Evolutionary conservation across 75 land plant species (phyloP).

Genomic region (Picea sitchensis): DNA sequence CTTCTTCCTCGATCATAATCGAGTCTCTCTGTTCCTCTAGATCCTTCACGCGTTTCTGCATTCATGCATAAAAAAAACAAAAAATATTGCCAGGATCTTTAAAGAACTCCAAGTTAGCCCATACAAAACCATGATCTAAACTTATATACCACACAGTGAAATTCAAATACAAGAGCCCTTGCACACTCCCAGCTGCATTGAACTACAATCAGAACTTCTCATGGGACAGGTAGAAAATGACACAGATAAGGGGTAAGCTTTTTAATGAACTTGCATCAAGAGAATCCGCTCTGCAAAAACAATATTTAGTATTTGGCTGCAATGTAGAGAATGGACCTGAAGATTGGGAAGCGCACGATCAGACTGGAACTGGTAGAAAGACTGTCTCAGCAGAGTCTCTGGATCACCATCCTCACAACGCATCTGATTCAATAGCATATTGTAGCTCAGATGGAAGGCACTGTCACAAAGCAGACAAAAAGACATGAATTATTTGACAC

Average conservation of each 20-base stretch:
- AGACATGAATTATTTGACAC: too few species aligned
- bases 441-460: slow-evolving; percentile 98
- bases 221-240: not conserved
- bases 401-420: slow-evolving; percentile 94
- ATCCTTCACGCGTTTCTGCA: too few species aligned
- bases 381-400: slow-evolving; percentile 73
- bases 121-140: too few species aligned
- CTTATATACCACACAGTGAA: not conserved
- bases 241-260: not conserved
- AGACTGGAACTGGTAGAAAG: slow-evolving; percentile 90
- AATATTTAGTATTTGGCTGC: not conserved
- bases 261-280: not conserved
- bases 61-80: too few species aligned
- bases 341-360: slow-evolving; percentile 88
- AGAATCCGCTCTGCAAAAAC: not conserved
- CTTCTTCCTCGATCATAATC: too few species aligned
- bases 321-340: slow-evolving; percentile 47
- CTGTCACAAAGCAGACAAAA: slow-evolving; percentile 22
- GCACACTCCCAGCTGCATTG: too few species aligned
- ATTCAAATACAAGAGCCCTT: not conserved
- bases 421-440: slow-evolving; percentile 97
- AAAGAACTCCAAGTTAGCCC: too few species aligned
- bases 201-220: too few species aligned
- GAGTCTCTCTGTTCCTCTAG: too few species aligned
- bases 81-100: too few species aligned